Base-by-base conservation (phyloP, 169 alveolate species). In the Plasmodium cynomolgi region DNA sequence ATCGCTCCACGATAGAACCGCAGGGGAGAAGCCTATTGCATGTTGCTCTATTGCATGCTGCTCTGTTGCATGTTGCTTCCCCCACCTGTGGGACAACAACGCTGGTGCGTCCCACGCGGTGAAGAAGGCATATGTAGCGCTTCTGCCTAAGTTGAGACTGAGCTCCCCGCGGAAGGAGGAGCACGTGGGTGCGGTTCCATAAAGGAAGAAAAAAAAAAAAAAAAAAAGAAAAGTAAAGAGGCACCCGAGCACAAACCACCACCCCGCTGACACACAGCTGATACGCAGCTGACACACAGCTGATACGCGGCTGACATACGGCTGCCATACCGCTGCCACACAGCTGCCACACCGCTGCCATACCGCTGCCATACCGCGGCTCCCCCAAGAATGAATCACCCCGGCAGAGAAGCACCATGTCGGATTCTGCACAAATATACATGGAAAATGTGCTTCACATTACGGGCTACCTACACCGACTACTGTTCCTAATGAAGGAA, bases 381-480 rank as follows among this genome's bases (percentile, higher is more conserved):
- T 23, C 2, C n/a, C n/a, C 23, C n/a, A 62, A 1, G 75, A 62
- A 62, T 62, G 75, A 62, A 5, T 6, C 77, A 23, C 77, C 23
- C 75, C 26, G 15, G 77, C 7, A 29, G n/a, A 26, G n/a, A 26
- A 29, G 31, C 41, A 90, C 39, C 62, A 90, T 90, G 94, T 81
- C 94, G 72, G 94, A 90, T 20, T 39, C 94, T n/a, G 91, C 74
- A 11, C 94, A 90, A n/a, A 56, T 90, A 8, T 90, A 80, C 62
- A 90, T 90, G 94, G 94, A 90, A 6, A 90, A 71, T 47, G 91
- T 90, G 20, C 73, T 26, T n/a, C 94, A 74, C 56, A 33, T 90
- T 20, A 90, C 94, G 68, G 94, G 94, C 11, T 90, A 81, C 74
- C 83, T 90, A 50, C 94, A 90, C 68, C 74, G 94, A 62, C 33